Conservation (phyloP, 2,329 filamentous ascomycete species). For the Neopestalotiopsis clavispora region DNA sequence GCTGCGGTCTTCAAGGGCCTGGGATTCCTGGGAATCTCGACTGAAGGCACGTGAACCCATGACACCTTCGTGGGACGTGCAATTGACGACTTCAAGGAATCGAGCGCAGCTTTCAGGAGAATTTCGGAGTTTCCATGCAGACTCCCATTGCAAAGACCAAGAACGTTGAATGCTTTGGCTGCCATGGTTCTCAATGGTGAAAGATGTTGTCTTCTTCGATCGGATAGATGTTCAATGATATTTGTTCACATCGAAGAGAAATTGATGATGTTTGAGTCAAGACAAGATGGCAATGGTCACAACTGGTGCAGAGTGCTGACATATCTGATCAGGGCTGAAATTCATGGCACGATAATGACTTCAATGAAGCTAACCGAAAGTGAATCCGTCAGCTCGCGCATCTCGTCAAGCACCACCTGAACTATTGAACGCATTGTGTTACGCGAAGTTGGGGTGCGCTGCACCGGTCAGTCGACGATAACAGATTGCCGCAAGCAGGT, state of each 20-base stretch:
- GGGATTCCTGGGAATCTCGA: slow-evolving; percentile 9
- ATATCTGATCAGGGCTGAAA: background rate
- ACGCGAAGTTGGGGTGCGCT: background rate
- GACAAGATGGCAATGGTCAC: background rate
- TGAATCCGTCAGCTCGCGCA: background rate
- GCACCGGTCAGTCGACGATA: background rate
- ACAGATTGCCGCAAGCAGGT: background rate
- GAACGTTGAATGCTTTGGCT: slow-evolving; percentile 2
- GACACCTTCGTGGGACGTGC: background rate
- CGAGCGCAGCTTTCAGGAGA: slow-evolving; percentile 8
- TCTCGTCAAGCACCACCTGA: background rate
- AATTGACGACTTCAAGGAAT: background rate
- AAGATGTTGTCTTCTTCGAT: background rate
- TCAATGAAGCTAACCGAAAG: background rate
- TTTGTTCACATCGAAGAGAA: background rate
- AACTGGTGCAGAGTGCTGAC: background rate
- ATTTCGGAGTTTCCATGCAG: slow-evolving; percentile 7
- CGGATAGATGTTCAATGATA: background rate
- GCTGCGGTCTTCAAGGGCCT: slow-evolving; percentile 5
- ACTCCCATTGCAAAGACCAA: slow-evolving; percentile 15
- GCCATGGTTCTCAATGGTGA: background rate
- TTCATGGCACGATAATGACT: background rate
- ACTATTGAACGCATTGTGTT: background rate
- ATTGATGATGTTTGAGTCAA: background rate
- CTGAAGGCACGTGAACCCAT: slow-evolving; percentile 14